Evolutionary conservation across 225 moss, liverwort and hornwort genomes (phyloP).

Genomic region (Marchantia polymorpha): DNA sequence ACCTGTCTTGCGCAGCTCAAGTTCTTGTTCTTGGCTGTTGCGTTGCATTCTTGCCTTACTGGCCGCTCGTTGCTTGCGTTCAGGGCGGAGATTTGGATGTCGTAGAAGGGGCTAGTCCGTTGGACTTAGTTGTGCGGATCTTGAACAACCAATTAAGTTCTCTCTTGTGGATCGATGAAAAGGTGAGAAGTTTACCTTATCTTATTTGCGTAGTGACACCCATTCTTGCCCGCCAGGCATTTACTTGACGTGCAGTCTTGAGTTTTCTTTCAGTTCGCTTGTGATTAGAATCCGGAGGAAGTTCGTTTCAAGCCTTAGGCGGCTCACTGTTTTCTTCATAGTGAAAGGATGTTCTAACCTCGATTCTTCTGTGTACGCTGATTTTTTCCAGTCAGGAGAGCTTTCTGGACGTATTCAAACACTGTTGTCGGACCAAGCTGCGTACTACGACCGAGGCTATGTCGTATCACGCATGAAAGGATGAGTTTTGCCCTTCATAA

Average conservation of each 20-base stretch:
- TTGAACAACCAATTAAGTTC: constrained; percentile 94
- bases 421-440: constrained; percentile 31
- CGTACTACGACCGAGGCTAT: constrained; percentile 37
- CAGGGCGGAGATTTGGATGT: constrained; percentile 81
- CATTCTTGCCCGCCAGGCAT: neutral
- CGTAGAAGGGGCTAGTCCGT: constrained; percentile 82
- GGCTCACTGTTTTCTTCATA: neutral
- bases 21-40: neutral
- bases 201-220: neutral
- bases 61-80: neutral
- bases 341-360: neutral
- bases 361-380: neutral
- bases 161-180: constrained; percentile 89
- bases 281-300: neutral
- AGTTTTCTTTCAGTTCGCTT: neutral
- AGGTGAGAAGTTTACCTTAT: constrained; percentile 36
- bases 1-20: neutral
- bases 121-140: constrained; percentile 93
- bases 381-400: constrained; percentile 59
- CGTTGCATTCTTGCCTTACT: neutral
- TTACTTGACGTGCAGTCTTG: neutral
- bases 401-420: constrained; percentile 69
- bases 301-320: neutral
- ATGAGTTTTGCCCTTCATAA: constrained; percentile 8
- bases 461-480: constrained; percentile 39